Conservation (phyloP, 148 eudicot genomes). For the Camellia lanceoleosa region DNA sequence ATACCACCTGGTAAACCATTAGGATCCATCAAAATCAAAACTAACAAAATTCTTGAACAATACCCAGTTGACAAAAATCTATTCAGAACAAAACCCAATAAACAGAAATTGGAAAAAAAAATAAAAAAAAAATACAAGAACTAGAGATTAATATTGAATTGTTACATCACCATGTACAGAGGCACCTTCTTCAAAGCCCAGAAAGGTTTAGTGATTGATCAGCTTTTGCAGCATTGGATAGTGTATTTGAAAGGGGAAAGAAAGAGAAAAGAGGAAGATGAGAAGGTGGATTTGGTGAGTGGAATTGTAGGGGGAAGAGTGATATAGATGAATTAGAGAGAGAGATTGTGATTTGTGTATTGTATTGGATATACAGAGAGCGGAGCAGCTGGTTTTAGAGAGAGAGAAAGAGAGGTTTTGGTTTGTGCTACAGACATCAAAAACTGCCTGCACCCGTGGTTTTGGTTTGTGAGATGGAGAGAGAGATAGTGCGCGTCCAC, state of each 20-base stretch:
- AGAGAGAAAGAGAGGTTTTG: constrained; percentile 14
- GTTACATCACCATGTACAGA: constrained; percentile 10
- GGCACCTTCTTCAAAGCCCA: not conserved
- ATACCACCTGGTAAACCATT: constrained; percentile 43
- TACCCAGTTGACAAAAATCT: not conserved
- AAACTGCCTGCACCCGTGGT: constrained; percentile 52
- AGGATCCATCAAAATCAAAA: constrained; percentile 39
- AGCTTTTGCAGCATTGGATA: constrained; percentile 5
- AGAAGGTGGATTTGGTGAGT: not conserved
- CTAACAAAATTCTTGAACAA: not conserved
- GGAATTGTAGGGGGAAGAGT: not conserved
- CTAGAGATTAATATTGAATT: not conserved
- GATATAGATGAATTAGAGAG: not conserved
- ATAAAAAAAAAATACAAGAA: not conserved
- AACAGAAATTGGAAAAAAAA: not conserved
- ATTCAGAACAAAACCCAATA: not conserved
- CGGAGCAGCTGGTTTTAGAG: constrained; percentile 30
- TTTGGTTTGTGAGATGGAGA: constrained; percentile 18
- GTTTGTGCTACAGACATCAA: constrained; percentile 22
- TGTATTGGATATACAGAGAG: constrained; percentile 16
- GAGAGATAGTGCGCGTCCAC: constrained; percentile 25
- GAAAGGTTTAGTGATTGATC: not conserved
- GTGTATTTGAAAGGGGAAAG: not conserved
- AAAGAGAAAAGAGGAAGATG: not conserved
- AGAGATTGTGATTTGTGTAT: not conserved